A percentile compares a stretch with the other conserved stretches of the same genome.
phyloP scores from a whole-genome alignment of 805 yeast species.

The Kodamaea leandrae region DNA sequence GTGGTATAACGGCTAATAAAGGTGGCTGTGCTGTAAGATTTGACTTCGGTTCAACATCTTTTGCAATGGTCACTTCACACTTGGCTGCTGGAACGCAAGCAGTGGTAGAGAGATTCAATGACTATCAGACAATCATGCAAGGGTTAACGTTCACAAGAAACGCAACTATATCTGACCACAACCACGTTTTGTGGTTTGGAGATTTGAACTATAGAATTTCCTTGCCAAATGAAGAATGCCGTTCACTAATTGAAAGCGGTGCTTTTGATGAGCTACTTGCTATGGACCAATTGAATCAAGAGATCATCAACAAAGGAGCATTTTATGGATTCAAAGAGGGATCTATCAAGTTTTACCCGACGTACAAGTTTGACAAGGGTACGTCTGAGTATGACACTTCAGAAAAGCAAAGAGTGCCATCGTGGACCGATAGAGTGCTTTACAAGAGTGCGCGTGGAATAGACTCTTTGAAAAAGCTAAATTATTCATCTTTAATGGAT shows the following conservation, averaged over 20 bases:
- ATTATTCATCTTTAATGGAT: conserved; percentile 62
- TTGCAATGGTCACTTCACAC: conserved; percentile 85
- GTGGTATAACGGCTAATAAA: conserved; percentile 96
- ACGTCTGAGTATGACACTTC: conserved; percentile 80
- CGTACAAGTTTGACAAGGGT: conserved; percentile 91
- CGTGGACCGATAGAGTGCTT: conserved; percentile 92
- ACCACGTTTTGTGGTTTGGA: conserved; percentile 85
- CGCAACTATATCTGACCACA: conserved; percentile 69
- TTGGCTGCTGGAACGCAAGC: conserved; percentile 89
- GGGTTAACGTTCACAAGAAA: conserved; percentile 82
- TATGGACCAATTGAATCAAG: conserved; percentile 74
- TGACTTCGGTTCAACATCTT: conserved; percentile 46
- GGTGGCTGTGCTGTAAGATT: conserved; percentile 95
- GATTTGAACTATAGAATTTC: conserved; percentile 87
- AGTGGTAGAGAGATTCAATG: conserved; percentile 79
- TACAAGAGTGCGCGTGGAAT: conserved; percentile 49
- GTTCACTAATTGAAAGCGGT: conserved; percentile 45
- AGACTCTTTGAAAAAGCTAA: conserved; percentile 50
- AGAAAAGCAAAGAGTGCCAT: conserved; percentile 90
- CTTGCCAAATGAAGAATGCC: conserved; percentile 67
- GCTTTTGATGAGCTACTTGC: conserved; percentile 56
- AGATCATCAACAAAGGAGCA: conserved; percentile 45
- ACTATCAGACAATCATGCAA: conserved; percentile 69
- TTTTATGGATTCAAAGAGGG: conserved; percentile 55
- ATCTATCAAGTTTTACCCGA: conserved; percentile 79